Conservation (phyloP, 2,329 filamentous ascomycete genomes). For the Fusarium duplospermum region DNA sequence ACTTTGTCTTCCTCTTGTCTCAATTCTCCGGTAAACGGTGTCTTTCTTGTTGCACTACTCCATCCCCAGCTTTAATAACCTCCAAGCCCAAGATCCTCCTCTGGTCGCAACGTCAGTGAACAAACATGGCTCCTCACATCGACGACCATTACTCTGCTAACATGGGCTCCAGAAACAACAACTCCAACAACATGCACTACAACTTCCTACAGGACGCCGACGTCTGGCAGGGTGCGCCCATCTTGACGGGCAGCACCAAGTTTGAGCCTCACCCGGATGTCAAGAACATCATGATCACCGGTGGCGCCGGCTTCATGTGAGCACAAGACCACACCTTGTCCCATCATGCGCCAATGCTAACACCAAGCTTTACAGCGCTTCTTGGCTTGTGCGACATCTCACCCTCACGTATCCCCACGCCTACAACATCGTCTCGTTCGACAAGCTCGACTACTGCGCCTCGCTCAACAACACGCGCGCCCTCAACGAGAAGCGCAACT, state of each 20-base stretch:
- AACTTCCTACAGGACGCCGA: constrained; percentile 56
- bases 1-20: background rate
- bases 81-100: background rate
- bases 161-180: background rate
- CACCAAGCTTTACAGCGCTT: constrained; percentile 66
- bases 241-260: constrained; percentile 76
- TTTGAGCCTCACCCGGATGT: constrained; percentile 77
- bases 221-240: constrained; percentile 77
- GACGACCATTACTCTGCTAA: background rate
- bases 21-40: background rate
- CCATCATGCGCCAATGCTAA: constrained; percentile 15
- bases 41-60: background rate
- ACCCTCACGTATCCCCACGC: constrained; percentile 76
- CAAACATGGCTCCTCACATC: background rate
- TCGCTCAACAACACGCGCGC: constrained; percentile 82
- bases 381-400: constrained; percentile 85
- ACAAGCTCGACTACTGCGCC: constrained; percentile 87
- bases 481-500: constrained; percentile 76
- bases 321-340: constrained; percentile 45
- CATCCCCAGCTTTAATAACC: background rate
- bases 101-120: background rate
- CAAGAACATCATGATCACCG: constrained; percentile 86
- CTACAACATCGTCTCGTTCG: constrained; percentile 85
- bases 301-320: constrained; percentile 88
- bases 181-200: background rate